Conservation (phyloP, 1,284 basidiomycete species). For the Sphagnurus paluster region DNA sequence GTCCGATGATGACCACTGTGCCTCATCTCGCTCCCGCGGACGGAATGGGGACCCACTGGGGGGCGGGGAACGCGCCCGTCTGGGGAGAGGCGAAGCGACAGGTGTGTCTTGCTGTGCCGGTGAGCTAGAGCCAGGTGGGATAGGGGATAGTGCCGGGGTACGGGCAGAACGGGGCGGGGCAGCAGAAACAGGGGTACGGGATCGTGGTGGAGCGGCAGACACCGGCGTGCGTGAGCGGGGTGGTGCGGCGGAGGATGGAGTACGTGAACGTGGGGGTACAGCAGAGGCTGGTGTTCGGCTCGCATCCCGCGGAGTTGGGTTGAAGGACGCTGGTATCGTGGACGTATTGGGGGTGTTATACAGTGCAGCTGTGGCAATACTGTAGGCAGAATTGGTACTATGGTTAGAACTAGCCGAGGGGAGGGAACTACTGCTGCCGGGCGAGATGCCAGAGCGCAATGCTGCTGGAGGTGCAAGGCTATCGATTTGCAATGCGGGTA, state of each 20-base stretch:
- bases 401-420: conserved; percentile 25
- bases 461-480: conserved; percentile 19
- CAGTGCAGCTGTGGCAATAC: conserved; percentile 23
- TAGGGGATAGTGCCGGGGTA: conserved; percentile 15
- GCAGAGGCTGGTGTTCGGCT: conserved; percentile 18
- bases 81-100: conserved; percentile 30
- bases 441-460: conserved; percentile 14
- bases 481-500: conserved; percentile 18
- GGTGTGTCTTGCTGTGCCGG: conserved; percentile 20
- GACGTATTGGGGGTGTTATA: conserved; percentile 14
- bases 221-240: conserved; percentile 20
- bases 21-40: conserved; percentile 17
- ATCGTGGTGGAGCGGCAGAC: conserved; percentile 18
- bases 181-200: conserved; percentile 27
- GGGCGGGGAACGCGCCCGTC: conserved; percentile 29
- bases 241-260: conserved; percentile 16
- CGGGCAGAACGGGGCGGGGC: conserved; percentile 24
- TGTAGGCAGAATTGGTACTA: conserved; percentile 27
- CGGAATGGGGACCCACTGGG: conserved; percentile 23
- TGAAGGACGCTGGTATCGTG: conserved; percentile 16
- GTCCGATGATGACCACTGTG: conserved; percentile 15
- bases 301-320: conserved; percentile 16
- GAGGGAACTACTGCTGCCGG: conserved; percentile 17
- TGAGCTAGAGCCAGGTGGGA: conserved; percentile 23
- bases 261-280: conserved; percentile 20